These are phyloP conservation scores for Abrus precatorius DNA, from an alignment of 306 rosid species.

Conservation along the genomic window DNA sequence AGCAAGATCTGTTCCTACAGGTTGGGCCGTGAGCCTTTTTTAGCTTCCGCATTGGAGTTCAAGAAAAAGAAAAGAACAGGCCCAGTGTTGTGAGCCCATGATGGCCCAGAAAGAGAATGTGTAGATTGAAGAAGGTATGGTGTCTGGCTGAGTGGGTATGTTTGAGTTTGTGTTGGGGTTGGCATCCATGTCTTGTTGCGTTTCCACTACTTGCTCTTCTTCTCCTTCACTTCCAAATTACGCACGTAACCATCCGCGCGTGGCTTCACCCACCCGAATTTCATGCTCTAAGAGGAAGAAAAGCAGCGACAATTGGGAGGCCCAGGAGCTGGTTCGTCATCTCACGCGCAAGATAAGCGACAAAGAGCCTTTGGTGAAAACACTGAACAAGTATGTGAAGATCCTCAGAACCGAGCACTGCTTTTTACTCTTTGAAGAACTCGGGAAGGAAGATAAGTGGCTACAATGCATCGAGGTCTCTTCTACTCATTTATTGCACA, in stretches of 20 bases:
- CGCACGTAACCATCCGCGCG: constrained; percentile 35
- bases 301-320: constrained; percentile 61
- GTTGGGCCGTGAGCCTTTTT: no score
- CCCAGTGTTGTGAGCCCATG: no score
- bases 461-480: constrained; percentile 91
- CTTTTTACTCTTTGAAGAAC: constrained; percentile 84
- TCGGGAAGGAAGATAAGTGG: constrained; percentile 82
- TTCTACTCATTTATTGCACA: neutral
- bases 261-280: constrained; percentile 43
- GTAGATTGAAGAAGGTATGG: no score
- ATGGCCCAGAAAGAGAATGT: no score
- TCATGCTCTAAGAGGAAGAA: constrained; percentile 55
- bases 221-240: constrained; percentile 43
- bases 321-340: constrained; percentile 68
- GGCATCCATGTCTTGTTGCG: constrained; percentile 21
- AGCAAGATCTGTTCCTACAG: no score
- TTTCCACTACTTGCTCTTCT: constrained; percentile 1
- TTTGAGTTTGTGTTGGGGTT: no score
- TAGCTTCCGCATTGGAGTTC: no score
- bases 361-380: constrained; percentile 77
- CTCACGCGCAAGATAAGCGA: constrained; percentile 67
- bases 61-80: no score
- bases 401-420: constrained; percentile 84
- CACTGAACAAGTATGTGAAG: constrained; percentile 77
- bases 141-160: no score